Conservation (phyloP, 306 rosid genomes). For the Oemleria cerasiformis region DNA sequence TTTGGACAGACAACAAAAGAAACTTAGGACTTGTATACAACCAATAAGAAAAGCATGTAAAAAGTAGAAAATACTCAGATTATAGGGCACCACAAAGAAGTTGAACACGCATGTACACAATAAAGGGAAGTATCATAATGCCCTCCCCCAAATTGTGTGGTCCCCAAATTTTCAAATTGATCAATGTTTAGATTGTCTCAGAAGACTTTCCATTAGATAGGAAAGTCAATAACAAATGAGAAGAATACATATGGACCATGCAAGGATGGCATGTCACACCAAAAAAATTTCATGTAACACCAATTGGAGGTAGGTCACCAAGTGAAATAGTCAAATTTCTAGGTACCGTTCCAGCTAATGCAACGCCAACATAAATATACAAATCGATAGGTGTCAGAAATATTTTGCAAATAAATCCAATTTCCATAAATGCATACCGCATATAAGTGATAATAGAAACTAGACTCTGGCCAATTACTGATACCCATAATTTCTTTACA, state of each 20-base stretch:
- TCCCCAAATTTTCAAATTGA: background rate
- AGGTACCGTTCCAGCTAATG: too few relatives aligned
- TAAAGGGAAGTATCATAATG: background rate
- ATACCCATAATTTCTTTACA: background rate
- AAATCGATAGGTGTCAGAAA: too few relatives aligned
- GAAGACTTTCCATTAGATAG: too few relatives aligned
- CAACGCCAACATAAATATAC: too few relatives aligned
- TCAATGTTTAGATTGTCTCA: slow-evolving; percentile 1
- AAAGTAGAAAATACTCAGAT: background rate
- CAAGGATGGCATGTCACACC: background rate
- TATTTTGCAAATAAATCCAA: too few relatives aligned
- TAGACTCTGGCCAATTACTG: background rate
- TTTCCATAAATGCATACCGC: too few relatives aligned
- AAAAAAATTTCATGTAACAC: background rate
- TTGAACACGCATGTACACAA: background rate
- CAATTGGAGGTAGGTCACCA: too few relatives aligned
- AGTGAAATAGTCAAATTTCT: background rate
- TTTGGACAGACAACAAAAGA: slow-evolving; percentile 27
- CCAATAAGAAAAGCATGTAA: background rate
- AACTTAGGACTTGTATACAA: slow-evolving; percentile 20
- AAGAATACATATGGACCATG: background rate
- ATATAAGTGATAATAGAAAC: background rate
- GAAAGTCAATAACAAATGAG: background rate
- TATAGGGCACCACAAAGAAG: background rate
- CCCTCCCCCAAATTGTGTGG: background rate